Evolutionary conservation across 345 rosid genomes (phyloP).

Genomic region (Brassica napus): Da-Ae NC_063443.1:1711001-1711500

Average conservation of each 20-base stretch:
- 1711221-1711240: constrained; percentile 52
- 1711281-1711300: constrained; percentile 12
- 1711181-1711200: neutral
- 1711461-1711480: constrained; percentile 62
- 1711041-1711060: neutral
- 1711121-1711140: constrained; percentile 58
- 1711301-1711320: constrained; percentile 47
- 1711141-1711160: constrained; percentile 52
- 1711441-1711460: constrained; percentile 62
- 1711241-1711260: constrained; percentile 83
- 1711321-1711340: constrained; percentile 44
- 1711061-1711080: neutral
- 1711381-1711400: constrained; percentile 73
- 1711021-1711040: neutral
- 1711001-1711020: neutral
- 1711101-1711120: constrained; percentile 81
- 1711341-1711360: constrained; percentile 57
- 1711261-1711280: constrained; percentile 80
- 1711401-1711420: constrained; percentile 80
- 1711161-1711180: neutral
- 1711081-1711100: constrained; percentile 62
- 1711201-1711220: neutral
- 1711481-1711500: constrained; percentile 66
- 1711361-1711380: constrained; percentile 60
- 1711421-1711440: constrained; percentile 76